phyloP scores from a whole-genome alignment of 352 stramenopile genomes.

The Phytopythium montanum region DNA sequence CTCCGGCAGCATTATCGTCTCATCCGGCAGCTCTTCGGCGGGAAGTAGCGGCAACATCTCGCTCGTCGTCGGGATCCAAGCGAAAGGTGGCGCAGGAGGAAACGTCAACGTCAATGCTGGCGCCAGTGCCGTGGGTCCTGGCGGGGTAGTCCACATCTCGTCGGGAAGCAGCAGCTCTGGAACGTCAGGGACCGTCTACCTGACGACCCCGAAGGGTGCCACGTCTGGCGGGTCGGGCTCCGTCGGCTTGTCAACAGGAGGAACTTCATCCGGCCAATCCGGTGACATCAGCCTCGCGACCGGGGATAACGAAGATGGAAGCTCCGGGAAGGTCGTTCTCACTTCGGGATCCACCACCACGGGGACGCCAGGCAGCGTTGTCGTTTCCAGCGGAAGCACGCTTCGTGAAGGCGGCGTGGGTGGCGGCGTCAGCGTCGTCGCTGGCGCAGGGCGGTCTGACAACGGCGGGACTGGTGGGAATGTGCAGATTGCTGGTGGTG shows the following conservation, averaged over 20 bases:
- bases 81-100: conserved; percentile 10
- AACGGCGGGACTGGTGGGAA: conserved; percentile 47
- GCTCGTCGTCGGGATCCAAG: conserved; percentile 32
- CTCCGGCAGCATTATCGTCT: conserved; percentile 43
- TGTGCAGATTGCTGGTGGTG: conserved; percentile 34
- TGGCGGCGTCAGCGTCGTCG: conserved; percentile 29
- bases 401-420: conserved; percentile 22
- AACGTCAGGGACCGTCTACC: conserved; percentile 21
- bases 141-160: conserved; percentile 28
- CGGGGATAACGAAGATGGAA: conserved; percentile 17
- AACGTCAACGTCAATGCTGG: conserved; percentile 24
- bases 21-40: conserved; percentile 34
- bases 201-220: conserved; percentile 15
- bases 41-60: conserved; percentile 50
- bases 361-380: conserved; percentile 26
- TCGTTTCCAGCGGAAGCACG: conserved; percentile 31
- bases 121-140: conserved; percentile 29
- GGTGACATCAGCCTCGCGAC: conserved; percentile 22
- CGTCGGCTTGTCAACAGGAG: conserved; percentile 27
- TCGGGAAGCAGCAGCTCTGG: conserved; percentile 32
- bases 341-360: conserved; percentile 24
- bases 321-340: conserved; percentile 26
- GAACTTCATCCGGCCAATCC: conserved; percentile 16
- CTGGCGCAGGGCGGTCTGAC: conserved; percentile 38
- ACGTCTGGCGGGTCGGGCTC: conserved; percentile 21